These are phyloP conservation scores for Isatis tinctoria DNA, from an alignment of 345 rosid genomes.

Conservation along the genomic window DNA sequence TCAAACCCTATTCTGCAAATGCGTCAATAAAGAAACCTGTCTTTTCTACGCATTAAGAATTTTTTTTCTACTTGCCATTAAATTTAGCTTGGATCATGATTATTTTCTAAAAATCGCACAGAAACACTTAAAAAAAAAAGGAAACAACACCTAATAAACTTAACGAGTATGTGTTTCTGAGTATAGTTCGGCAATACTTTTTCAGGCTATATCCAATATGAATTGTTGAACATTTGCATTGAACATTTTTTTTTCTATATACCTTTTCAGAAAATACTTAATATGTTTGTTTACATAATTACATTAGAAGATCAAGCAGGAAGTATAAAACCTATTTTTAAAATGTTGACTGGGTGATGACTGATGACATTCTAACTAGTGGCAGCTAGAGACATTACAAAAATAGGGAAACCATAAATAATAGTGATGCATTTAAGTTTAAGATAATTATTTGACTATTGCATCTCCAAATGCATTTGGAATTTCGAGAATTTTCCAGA, in stretches of 20 bases:
- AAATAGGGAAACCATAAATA: not conserved
- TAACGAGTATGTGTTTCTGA: not conserved
- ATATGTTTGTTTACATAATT: not conserved
- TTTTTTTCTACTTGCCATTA: not conserved
- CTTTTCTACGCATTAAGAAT: not conserved
- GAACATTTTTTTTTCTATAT: not conserved
- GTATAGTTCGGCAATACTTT: not conserved
- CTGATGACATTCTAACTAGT: not conserved
- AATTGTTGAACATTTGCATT: not conserved
- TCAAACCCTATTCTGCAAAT: not conserved
- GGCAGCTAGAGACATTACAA: not conserved
- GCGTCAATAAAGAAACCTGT: slow-evolving; percentile 10
- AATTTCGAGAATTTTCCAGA: not conserved
- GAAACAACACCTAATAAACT: not conserved
- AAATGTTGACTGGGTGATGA: not conserved
- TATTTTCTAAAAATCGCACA: not conserved
- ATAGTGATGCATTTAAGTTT: not conserved
- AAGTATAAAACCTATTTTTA: not conserved
- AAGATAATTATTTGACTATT: too few relatives aligned
- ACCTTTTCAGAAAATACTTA: not conserved
- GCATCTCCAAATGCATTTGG: not conserved
- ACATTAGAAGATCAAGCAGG: not conserved
- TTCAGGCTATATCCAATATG: not conserved
- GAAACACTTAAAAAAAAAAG: not conserved
- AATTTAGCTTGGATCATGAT: not conserved